These are phyloP conservation scores for Dissophora ornata DNA, from an alignment of 192 early-diverging fungal genomes.

Conservation along the genomic window DNA sequence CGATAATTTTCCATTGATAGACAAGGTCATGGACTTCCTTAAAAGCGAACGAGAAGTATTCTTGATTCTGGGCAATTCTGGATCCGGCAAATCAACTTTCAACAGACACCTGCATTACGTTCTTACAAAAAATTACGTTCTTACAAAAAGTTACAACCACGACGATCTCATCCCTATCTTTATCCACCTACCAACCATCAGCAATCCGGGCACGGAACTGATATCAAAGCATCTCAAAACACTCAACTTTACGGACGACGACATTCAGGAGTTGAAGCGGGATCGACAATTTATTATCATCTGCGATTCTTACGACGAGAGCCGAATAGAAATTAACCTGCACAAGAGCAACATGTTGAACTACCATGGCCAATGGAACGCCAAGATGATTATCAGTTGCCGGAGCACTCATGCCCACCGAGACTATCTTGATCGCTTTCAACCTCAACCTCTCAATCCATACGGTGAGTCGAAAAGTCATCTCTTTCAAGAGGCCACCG, in stretches of 20 bases:
- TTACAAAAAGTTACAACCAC: no score
- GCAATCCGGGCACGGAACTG: conserved; percentile 5
- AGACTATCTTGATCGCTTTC: neutral
- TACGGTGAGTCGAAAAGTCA: conserved; percentile 1
- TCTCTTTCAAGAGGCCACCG: conserved; percentile 19
- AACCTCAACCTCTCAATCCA: conserved; percentile 6
- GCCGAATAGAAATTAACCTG: conserved; percentile 1
- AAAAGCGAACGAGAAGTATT: conserved; percentile 20
- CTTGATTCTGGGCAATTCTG: conserved; percentile 24
- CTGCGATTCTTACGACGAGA: conserved; percentile 27
- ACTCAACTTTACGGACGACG: conserved; percentile 5
- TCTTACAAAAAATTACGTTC: neutral
- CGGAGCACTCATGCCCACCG: neutral
- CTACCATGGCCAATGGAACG: conserved; percentile 5
- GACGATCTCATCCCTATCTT: conserved; percentile 11
- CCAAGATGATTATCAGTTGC: conserved; percentile 27
- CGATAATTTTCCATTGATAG: conserved; percentile 7
- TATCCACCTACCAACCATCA: conserved; percentile 3
- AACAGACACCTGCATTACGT: conserved; percentile 4
- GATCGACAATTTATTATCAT: conserved; percentile 12
- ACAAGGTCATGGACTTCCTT: conserved; percentile 11
- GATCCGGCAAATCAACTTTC: conserved; percentile 28
- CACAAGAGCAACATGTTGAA: conserved; percentile 12
- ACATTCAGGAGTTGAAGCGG: conserved; percentile 25
- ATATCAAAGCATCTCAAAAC: neutral